Conservation (phyloP, 306 rosid genomes). For the Pterocarpus santalinus region DNA sequence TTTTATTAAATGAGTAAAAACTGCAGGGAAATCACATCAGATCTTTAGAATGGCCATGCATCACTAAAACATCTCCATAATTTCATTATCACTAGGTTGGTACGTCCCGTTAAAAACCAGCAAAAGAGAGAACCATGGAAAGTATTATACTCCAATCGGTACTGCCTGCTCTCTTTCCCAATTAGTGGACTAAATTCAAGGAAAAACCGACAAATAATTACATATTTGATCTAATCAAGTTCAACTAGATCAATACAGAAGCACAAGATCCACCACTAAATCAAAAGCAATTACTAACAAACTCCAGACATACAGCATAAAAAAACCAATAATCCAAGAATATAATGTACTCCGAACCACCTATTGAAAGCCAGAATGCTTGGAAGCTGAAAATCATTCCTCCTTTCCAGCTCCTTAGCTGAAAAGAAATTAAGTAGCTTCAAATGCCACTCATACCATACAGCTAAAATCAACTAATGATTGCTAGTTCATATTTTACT, state of each 20-base stretch:
- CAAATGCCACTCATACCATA: constrained; percentile 34
- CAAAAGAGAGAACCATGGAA: neutral
- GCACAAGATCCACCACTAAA: constrained; percentile 45
- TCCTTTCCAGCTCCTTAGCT: constrained; percentile 35
- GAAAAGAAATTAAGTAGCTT: constrained; percentile 39
- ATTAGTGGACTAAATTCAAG: neutral
- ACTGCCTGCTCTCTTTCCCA: neutral
- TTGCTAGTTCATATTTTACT: neutral
- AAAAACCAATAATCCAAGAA: constrained; percentile 29
- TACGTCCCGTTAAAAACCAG: neutral
- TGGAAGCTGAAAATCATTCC: constrained; percentile 32
- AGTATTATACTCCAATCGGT: neutral
- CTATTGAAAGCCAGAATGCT: constrained; percentile 22
- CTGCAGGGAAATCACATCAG: constrained; percentile 29
- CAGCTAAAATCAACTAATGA: constrained; percentile 41
- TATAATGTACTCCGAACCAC: constrained; percentile 4
- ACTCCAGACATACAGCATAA: constrained; percentile 39
- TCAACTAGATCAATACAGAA: constrained; percentile 38
- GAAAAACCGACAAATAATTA: neutral
- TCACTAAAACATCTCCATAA: neutral
- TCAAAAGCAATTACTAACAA: constrained; percentile 35
- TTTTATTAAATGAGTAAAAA: neutral
- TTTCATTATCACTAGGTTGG: neutral
- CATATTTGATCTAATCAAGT: constrained; percentile 32
- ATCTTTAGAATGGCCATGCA: constrained; percentile 28